Base-by-base conservation (phyloP, 192 early-diverging fungal species). In the Coemansia erecta region DNA sequence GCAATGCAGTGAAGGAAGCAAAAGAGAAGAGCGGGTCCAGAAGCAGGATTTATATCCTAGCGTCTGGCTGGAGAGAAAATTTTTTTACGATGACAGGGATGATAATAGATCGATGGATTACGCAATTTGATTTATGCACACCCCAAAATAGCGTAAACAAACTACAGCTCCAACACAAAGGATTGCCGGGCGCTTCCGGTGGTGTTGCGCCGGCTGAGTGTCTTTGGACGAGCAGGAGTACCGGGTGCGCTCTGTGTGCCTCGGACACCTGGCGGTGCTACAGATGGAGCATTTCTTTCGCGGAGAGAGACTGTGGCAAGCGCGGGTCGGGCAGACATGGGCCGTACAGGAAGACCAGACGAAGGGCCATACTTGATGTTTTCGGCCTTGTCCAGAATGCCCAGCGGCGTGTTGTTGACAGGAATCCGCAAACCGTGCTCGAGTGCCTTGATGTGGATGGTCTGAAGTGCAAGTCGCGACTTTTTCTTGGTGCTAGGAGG, bases 341-440 rank as follows among this genome's bases (percentile, higher is more conserved):
- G 47, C 47, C 47, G 47, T 10, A 26, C 22, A 19, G 14, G 24
- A 17, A 23, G 47, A 23, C 19, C 14, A 15, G 47, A 49, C 47
- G 24, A 49, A 15, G 47, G 21, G 18, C 47, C 47, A 18, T 54
- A 66, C 54, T 26, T 46, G 15, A 76, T 76, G 61, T 77, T 77
- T 37, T 77, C 74, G 6, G 64, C 68, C 42, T 48, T 56, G 45
- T 51, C 54, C 28, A 45, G 19, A 1, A 44, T 55, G 43, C 74
- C 74, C 54, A 77, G 58, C 14, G 74, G 74, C 21, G 74, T 77
- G 60, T 66, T 71, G 60, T 43, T 52, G 17, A 77, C 51, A 24
- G 74, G 74, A 13, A 77, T 68, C 22, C 74, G 68, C 74, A 70
- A 53, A 8, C 74, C 74, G 39, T 71, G 68, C 42, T 70, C 74